Evolutionary conservation across 2,329 filamentous ascomycete genomes (phyloP), one percentile per base, ranked within the genome.

Genomic region (Massarina eburnea): DNA sequence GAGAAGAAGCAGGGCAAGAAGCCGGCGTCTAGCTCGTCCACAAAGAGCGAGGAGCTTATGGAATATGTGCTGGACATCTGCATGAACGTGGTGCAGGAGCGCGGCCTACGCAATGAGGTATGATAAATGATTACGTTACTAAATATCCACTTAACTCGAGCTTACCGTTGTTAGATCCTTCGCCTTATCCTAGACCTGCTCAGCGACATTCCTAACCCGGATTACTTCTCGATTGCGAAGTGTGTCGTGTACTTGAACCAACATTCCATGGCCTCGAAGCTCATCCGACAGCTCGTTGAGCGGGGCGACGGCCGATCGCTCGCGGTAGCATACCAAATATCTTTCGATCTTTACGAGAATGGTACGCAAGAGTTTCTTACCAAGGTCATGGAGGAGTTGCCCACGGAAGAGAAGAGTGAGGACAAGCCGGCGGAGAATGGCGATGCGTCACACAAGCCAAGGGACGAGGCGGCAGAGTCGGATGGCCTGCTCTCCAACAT

Each of bases 221-320:
- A 99, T 68, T 97, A 96, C 73, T 99, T 99, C 70, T 90, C 94
- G 17, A 97, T 99, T 61, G 92, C 94, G 40, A 95, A 95, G 73
- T 99, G 94, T 62, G 94, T 96, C 22, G 92, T 99, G 29, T 96
- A 97, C 62, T 81, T 99, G 15, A 88, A 96, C 67, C 89, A 95
- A 57, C 87, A 96, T 63, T 86, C 89, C 39, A 87, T 96, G 77
- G 94, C 94, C 0, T 91, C 91, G 8, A 83, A 82, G 52, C 91
- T 99, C 73, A 82, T 99, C 33, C 82, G 82, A 41, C 85, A 89
- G 57, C 80, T 99, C 18, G 85, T 97, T 8, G 80, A 87, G 50
- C 88, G 88, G 54, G 89, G 84, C 5, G 89, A 95, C 57, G 79
- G 84, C 40, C 84, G 84, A 49, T 91, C 90, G 0, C 82, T 89